These are phyloP conservation scores for Myriangium duriaei DNA, from an alignment of 2,329 filamentous ascomycete genomes.

Conservation along the genomic window DNA sequence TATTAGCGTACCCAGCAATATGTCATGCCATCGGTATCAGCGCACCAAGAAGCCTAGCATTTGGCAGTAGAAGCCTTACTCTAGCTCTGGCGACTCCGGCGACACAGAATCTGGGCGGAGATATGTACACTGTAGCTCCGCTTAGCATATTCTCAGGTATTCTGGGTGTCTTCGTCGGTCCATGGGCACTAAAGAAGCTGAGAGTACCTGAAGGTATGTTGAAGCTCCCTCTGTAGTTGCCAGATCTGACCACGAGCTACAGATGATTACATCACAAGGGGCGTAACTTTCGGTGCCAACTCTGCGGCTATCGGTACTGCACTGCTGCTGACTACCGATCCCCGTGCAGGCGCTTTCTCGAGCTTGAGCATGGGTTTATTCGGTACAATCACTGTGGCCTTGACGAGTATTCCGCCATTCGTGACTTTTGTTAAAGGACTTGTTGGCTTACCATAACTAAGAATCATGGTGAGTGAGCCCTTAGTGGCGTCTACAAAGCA, in stretches of 20 bases:
- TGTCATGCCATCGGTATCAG: conserved; percentile 45
- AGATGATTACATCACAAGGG: conserved; percentile 53
- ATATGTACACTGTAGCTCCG: conserved; percentile 43
- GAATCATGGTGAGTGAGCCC: no score
- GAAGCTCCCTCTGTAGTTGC: neutral
- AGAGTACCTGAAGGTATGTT: conserved; percentile 40
- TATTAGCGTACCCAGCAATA: conserved; percentile 46
- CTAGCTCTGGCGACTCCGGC: conserved; percentile 49
- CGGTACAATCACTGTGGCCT: conserved; percentile 45
- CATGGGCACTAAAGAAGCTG: conserved; percentile 35
- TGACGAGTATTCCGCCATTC: conserved; percentile 45
- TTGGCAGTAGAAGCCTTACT: conserved; percentile 45
- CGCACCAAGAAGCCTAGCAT: conserved; percentile 40
- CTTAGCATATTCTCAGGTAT: conserved; percentile 49
- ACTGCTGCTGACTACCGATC: conserved; percentile 43
- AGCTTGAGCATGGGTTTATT: conserved; percentile 50
- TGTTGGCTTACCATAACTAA: conserved; percentile 27
- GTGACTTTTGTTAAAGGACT: conserved; percentile 36
- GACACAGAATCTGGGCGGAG: conserved; percentile 44
- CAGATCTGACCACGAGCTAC: neutral
- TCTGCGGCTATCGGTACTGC: conserved; percentile 49
- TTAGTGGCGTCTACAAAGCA: no score
- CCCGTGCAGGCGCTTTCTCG: conserved; percentile 46
- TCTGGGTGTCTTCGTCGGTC: conserved; percentile 44
- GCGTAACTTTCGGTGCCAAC: conserved; percentile 49